Percentiles rank a stretch among this genome's conserved stretches.
Conservation (phyloP, 1,284 basidiomycete species). For the Paramarasmius palmivorus region DNA sequence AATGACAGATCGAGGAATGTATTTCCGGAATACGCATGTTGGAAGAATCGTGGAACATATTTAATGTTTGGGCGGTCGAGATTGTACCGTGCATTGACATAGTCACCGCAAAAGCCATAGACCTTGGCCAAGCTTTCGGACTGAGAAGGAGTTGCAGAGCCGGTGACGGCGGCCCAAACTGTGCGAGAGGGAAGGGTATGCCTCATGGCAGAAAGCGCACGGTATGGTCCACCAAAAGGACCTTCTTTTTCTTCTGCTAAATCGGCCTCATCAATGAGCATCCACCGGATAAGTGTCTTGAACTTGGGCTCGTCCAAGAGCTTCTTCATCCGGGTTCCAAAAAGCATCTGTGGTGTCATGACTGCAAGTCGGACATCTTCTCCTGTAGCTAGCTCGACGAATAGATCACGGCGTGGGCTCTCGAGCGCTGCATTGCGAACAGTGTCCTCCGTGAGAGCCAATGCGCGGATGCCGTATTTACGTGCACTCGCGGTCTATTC, state of each 20-base stretch:
- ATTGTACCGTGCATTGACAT: conserved; percentile 18
- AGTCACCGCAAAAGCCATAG: conserved; percentile 15
- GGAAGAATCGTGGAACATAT: conserved; percentile 19
- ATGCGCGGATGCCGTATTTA: conserved; percentile 3
- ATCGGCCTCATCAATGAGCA: conserved; percentile 17
- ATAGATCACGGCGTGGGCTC: conserved; percentile 11
- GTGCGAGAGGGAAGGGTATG: conserved; percentile 15
- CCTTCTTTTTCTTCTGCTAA: conserved; percentile 8
- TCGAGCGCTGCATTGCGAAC: conserved; percentile 10
- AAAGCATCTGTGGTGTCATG: conserved; percentile 20
- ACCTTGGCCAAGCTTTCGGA: conserved; percentile 10
- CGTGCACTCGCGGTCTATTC: too few relatives aligned
- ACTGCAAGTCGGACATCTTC: conserved; percentile 9
- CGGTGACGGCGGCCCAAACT: conserved; percentile 20
- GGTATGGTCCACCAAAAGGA: conserved; percentile 9
- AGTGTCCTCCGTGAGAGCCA: conserved; percentile 15
- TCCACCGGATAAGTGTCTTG: conserved; percentile 10
- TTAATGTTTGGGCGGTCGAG: conserved; percentile 23
- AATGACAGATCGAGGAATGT: conserved; percentile 18
- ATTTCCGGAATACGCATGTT: conserved; percentile 13
- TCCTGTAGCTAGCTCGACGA: not conserved
- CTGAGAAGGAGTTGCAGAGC: conserved; percentile 12
- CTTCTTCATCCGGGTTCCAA: conserved; percentile 4
- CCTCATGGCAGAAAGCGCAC: conserved; percentile 11
- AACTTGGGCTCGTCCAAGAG: not conserved